Evolutionary conservation across 495 filamentous ascomycete species (phyloP), one percentile per base, ranked within the genome.

Genomic region (Lichenothelia convexa): DNA sequence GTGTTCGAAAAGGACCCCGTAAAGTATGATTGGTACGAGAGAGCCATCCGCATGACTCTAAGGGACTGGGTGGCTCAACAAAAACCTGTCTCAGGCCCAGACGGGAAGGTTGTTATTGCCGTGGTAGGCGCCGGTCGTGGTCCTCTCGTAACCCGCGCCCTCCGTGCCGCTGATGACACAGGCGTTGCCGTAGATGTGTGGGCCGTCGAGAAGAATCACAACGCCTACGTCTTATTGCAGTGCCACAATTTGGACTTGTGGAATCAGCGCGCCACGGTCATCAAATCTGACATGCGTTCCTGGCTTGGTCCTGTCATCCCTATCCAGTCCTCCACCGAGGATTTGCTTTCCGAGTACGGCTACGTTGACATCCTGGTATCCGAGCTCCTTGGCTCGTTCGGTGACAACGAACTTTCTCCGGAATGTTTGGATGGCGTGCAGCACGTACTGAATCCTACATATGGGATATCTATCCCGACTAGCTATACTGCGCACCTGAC

Each of bases 1-100:
- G 86, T 95, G 6, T 99, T 99, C 49, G 89, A 99, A 55, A 91
- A 89, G 44, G 91, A 95, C 40, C 89, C 89, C 0, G 75, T 95
- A 53, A 99, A 99, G 56, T 99, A 99, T 53, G 76, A 85, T 35
- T 85, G 84, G 64, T 99, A 99, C 53, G 83, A 93, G 52, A 58
- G 64, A 13, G 89, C 89, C 24, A 82, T 94, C 34, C 64, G 67
- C 1, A 67, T 77, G 39, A 87, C 89, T 0, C 67, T 99, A 41
- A 60, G 53, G n/a, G 87, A 93, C 43, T 89, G 85, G 79, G 59
- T 54, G 8, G 63, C 64, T 29, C 68, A 75, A 41, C 63, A 66
- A 37, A 85, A 81, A 42, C 75, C 78, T 0, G 67, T 69, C 13
- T 34, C 37, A n/a, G 24, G 24, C 13, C 24, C 13, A 7, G 24